Evolutionary conservation across 345 rosid species (phyloP).

Genomic region (Populus deltoides): DNA sequence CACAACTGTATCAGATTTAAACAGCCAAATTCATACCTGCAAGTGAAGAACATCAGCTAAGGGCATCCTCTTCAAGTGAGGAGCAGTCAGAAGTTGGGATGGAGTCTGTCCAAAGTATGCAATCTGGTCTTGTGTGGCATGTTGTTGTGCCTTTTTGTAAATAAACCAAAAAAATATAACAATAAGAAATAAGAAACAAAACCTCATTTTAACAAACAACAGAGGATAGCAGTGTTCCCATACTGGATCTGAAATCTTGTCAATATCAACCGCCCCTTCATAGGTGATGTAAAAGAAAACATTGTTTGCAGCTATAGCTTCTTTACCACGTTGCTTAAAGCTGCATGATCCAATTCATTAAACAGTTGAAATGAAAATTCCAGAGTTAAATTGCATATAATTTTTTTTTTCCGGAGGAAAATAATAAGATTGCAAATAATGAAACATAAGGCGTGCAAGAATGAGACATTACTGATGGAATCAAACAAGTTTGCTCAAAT

Average conservation of each 20-base stretch:
- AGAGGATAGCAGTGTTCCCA: slow-evolving; percentile 27
- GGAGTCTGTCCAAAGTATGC: slow-evolving; percentile 99
- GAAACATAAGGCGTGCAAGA: not conserved
- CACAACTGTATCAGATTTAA: not conserved
- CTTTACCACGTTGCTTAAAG: slow-evolving; percentile 97
- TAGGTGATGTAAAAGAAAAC: slow-evolving; percentile 97
- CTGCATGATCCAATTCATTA: slow-evolving; percentile 42
- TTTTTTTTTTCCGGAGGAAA: not conserved
- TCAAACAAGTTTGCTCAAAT: slow-evolving; percentile 6
- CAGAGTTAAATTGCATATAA: not conserved
- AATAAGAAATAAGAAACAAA: slow-evolving; percentile 4
- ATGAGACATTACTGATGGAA: not conserved
- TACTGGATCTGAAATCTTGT: slow-evolving; percentile 86
- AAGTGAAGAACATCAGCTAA: slow-evolving; percentile 77
- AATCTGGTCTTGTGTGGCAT: slow-evolving; percentile 94
- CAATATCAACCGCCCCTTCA: slow-evolving; percentile 91
- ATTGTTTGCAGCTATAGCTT: slow-evolving; percentile 88
- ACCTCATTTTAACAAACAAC: slow-evolving; percentile 12
- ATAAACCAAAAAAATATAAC: slow-evolving; percentile 17
- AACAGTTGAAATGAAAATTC: not conserved
- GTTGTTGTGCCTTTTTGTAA: slow-evolving; percentile 72
- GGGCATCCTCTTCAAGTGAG: slow-evolving; percentile 83
- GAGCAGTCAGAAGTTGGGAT: slow-evolving; percentile 83
- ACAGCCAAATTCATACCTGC: slow-evolving; percentile 52
- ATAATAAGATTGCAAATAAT: not conserved